Evolutionary conservation across 305 asterid genomes (phyloP).

Genomic region (Fraxinus sp.): DNA sequence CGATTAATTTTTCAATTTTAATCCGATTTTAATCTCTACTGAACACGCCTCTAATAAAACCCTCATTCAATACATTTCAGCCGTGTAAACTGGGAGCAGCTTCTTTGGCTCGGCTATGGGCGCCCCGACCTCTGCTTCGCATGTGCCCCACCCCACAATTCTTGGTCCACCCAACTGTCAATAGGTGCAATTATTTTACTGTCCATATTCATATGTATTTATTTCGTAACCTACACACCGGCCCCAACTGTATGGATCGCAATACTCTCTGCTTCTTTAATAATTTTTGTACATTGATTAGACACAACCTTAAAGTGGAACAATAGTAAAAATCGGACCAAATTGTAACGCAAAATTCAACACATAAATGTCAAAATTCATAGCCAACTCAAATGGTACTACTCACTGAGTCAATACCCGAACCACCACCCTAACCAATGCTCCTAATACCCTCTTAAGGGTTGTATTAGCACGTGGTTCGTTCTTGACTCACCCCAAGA

Average conservation of each 20-base stretch:
- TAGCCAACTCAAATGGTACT: constrained; percentile 12
- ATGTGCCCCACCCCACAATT: not conserved
- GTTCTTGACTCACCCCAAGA: not conserved
- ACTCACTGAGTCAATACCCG: constrained; percentile 73
- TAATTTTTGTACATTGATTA: not conserved
- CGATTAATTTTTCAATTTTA: too few species aligned
- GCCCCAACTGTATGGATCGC: too few species aligned
- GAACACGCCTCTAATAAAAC: too few species aligned
- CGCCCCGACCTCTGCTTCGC: too few species aligned
- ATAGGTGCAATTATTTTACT: too few species aligned
- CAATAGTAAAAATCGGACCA: not conserved
- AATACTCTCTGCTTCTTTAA: too few species aligned
- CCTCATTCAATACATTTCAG: not conserved
- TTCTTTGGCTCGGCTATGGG: too few species aligned
- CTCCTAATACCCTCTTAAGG: not conserved
- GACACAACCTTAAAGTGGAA: not conserved
- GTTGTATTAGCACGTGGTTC: not conserved
- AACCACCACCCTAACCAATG: constrained; percentile 72
- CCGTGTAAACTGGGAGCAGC: not conserved
- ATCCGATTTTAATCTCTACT: too few species aligned
- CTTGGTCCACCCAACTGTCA: not conserved
- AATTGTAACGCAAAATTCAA: not conserved
- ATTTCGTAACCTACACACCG: too few species aligned
- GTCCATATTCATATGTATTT: too few species aligned
- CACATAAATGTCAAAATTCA: not conserved